Conservation (phyloP, 2,329 filamentous ascomycete genomes). For the Thelonectria olida region DNA sequence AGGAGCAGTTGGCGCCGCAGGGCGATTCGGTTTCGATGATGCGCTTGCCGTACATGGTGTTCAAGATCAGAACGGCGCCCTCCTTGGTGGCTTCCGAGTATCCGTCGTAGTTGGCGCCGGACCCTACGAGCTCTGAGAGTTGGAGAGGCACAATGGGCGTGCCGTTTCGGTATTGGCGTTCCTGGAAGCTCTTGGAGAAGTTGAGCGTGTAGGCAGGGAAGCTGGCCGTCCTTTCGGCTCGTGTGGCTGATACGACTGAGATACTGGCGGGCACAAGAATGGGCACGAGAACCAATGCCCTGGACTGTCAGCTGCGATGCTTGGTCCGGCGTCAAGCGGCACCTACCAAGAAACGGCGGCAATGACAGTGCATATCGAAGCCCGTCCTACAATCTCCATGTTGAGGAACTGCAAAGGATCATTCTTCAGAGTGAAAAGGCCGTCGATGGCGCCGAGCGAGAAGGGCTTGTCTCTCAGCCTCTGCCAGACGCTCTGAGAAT, state of each 20-base stretch:
- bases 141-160: neutral
- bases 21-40: neutral
- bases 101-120: neutral
- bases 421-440: constrained; percentile 2
- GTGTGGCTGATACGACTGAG: neutral
- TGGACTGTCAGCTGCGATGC: neutral
- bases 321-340: neutral
- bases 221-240: neutral
- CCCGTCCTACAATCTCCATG: neutral
- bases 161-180: neutral
- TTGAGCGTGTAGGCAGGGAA: constrained; percentile 1
- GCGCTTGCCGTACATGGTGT: constrained; percentile 3
- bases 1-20: neutral
- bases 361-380: neutral
- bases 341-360: neutral
- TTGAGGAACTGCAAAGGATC: constrained; percentile 4
- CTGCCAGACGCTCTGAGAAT: constrained; percentile 1
- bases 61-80: neutral
- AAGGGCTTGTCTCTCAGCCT: neutral
- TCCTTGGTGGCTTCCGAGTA: neutral
- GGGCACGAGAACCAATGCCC: neutral
- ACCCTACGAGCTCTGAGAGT: neutral
- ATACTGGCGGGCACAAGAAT: neutral
- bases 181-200: constrained; percentile 1
- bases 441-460: neutral